These are phyloP conservation scores for Pyrenochaeta sp. DNA, from an alignment of 2,329 filamentous ascomycete genomes.

Conservation along the genomic window DNA sequence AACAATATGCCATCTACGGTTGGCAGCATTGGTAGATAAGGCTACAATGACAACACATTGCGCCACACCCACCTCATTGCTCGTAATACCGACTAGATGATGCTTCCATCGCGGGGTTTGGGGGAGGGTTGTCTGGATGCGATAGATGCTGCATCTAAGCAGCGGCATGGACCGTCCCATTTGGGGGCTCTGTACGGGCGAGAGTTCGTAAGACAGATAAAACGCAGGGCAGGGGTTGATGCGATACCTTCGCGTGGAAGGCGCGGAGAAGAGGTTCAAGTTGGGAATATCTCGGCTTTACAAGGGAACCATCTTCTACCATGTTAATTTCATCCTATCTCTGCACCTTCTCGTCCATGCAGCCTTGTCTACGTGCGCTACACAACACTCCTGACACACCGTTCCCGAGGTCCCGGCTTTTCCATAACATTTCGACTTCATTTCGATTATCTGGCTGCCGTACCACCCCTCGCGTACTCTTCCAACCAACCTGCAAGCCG, in stretches of 20 bases:
- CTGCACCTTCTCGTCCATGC: neutral
- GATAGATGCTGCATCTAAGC: conserved; percentile 9
- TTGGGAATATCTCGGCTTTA: neutral
- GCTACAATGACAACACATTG: conserved; percentile 19
- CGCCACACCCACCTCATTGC: conserved; percentile 4
- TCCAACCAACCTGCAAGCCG: neutral
- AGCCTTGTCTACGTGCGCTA: conserved; percentile 8
- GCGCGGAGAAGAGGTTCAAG: neutral
- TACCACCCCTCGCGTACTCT: conserved; percentile 1
- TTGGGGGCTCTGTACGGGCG: neutral
- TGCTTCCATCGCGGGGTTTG: conserved; percentile 12
- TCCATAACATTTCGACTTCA: neutral
- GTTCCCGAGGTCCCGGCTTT: neutral
- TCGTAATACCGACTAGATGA: conserved; percentile 9
- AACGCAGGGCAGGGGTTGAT: conserved; percentile 6
- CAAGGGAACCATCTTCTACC: neutral
- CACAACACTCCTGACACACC: neutral
- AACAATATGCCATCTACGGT: conserved; percentile 1
- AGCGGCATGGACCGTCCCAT: conserved; percentile 24
- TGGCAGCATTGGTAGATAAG: conserved; percentile 20
- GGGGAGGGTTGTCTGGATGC: neutral
- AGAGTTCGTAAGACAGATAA: neutral
- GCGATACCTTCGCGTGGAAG: neutral
- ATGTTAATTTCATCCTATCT: neutral
- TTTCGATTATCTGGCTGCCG: neutral